These are phyloP conservation scores for Cytospora leucostoma DNA, from an alignment of 2,329 filamentous ascomycete species.

Conservation along the genomic window DNA sequence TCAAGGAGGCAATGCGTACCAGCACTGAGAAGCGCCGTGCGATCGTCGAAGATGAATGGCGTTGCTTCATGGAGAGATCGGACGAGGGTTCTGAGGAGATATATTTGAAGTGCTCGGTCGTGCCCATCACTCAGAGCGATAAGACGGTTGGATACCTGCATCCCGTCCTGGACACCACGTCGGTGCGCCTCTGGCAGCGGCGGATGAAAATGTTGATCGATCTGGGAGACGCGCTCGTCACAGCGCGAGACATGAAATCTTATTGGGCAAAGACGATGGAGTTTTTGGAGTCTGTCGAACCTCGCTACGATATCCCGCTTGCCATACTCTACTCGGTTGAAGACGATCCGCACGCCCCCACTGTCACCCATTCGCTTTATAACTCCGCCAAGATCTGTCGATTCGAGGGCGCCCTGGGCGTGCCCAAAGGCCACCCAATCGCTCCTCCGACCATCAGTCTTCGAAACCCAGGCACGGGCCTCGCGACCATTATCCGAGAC, in stretches of 20 bases:
- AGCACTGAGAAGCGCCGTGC: constrained; percentile 37
- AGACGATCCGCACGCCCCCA: constrained; percentile 38
- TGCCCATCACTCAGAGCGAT: constrained; percentile 47
- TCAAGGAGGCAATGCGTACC: constrained; percentile 43
- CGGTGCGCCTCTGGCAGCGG: constrained; percentile 49
- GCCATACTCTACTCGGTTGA: constrained; percentile 54
- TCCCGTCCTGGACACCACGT: constrained; percentile 49
- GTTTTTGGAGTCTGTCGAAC: constrained; percentile 45
- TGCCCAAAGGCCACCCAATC: constrained; percentile 46
- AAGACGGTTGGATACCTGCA: constrained; percentile 50
- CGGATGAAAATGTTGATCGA: constrained; percentile 52
- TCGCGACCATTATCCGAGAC: constrained; percentile 43
- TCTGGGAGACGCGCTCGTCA: constrained; percentile 48
- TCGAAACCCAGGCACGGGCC: constrained; percentile 39
- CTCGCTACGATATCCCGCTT: constrained; percentile 52
- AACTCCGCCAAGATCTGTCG: constrained; percentile 41
- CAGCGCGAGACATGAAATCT: constrained; percentile 46
- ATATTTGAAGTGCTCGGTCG: constrained; percentile 51
- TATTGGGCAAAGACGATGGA: constrained; percentile 51
- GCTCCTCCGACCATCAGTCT: constrained; percentile 43
- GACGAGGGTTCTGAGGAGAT: constrained; percentile 49
- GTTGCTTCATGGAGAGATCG: constrained; percentile 47
- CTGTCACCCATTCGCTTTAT: constrained; percentile 32
- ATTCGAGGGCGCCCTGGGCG: constrained; percentile 49
- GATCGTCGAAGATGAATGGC: constrained; percentile 46